A percentile compares a stretch with the other conserved stretches of the same genome.
Evolutionary conservation across 805 yeast genomes (phyloP).

Genomic region (Ogataea degrootiae): DNA sequence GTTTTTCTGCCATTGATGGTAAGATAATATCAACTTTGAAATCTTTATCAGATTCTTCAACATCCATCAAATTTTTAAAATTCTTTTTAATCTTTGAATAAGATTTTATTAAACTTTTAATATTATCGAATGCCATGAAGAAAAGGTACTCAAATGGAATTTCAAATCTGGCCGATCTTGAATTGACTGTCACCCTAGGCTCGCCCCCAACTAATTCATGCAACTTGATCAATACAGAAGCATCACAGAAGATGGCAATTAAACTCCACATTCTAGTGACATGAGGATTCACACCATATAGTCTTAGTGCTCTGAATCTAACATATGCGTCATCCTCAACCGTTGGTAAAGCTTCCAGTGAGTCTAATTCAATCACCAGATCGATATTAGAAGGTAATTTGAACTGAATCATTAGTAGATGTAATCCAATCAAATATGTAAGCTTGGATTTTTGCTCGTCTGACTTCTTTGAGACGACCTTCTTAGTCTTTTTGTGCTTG

Average conservation of each 20-base stretch:
- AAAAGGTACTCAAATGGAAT: conserved; percentile 75
- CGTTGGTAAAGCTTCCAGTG: conserved; percentile 20
- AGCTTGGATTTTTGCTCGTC: neutral
- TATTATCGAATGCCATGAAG: conserved; percentile 73
- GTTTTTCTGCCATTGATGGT: conserved; percentile 34
- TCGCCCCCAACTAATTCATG: conserved; percentile 6
- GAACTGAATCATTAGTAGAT: conserved; percentile 20
- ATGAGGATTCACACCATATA: conserved; percentile 27
- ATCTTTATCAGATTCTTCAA: conserved; percentile 18
- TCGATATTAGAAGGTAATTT: conserved; percentile 25
- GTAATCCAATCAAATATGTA: conserved; percentile 18
- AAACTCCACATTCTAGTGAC: conserved; percentile 24
- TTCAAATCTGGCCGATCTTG: conserved; percentile 28
- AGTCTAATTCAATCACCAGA: conserved; percentile 26
- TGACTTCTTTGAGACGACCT: neutral
- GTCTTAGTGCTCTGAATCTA: conserved; percentile 22
- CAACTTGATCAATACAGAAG: conserved; percentile 10
- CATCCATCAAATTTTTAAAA: conserved; percentile 21
- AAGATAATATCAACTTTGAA: conserved; percentile 29
- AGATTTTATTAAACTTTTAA: conserved; percentile 70
- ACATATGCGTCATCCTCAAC: conserved; percentile 9
- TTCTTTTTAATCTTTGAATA: conserved; percentile 46
- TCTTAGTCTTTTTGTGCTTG: neutral
- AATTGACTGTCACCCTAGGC: conserved; percentile 9
- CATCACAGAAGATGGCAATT: conserved; percentile 17